Base-by-base conservation (phyloP, 768 basidiomycete species). In the Chalciporus pseudorubinellus region DNA sequence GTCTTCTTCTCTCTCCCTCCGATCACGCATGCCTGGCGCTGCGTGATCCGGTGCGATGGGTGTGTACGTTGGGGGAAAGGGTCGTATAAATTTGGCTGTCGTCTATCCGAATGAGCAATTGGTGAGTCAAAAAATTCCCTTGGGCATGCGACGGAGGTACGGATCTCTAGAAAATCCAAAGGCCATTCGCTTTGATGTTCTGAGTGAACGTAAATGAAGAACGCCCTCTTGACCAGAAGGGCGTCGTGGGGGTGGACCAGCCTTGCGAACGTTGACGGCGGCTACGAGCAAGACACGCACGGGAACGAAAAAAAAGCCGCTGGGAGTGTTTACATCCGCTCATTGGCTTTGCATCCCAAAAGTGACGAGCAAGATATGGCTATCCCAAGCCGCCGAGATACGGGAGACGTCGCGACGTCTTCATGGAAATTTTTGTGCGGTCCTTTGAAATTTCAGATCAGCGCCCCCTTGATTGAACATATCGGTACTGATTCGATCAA, bases 1-100 rank as follows among this genome's bases (percentile, higher is more conserved):
- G 7, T 78, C 77, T 33, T 76, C 71, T 55, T 79, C 80, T 9
- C 67, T 69, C 52, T 79, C 77, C 57, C 71, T 57, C 74, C 72
- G 77, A 51, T 57, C 61, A 33, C 46, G 57, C 55, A 56, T 42
- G 13, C 39, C 24, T 40, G 54, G 43, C 48, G 39, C 22, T 61
- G 63, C 21, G 42, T 42, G 51, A 42, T 52, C 33, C 21, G 48
- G 56, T 18, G 57, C 58, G 48, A 59, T 58, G 44, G 66, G 56
- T 54, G 64, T 51, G 52, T 59, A 56, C 62, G 64, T 55, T 68
- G 54, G 33, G 60, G 54, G 33, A 14, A 31, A 11, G 4, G 34
- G 14, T n/a, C 56, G 65, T 39, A 55, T 64, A 59, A 43, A 65
- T 52, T 28, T 55, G 51, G 39, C 53, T 49, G n/a, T 49, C 48